phyloP scores from a whole-genome alignment of 1,284 basidiomycete genomes.

The Vanrija pseudolonga region DNA sequence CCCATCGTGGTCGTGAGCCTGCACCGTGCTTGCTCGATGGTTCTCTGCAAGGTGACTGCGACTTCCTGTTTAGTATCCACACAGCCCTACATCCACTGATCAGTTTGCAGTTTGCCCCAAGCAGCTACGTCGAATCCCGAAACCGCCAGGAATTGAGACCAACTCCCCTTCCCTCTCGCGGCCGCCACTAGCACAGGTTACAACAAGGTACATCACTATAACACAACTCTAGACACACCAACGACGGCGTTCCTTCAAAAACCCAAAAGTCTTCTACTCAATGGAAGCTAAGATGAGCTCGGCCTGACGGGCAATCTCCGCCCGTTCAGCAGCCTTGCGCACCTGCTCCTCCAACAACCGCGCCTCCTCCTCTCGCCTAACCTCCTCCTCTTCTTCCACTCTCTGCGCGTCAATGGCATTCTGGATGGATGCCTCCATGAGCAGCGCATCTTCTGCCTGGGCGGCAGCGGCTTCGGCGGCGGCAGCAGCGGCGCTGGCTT shows the following conservation, averaged over 20 bases:
- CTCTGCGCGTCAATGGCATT: conserved; percentile 41
- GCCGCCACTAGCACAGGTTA: not conserved
- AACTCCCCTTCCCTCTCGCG: too few relatives aligned
- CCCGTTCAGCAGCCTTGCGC: conserved; percentile 36
- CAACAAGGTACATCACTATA: not conserved
- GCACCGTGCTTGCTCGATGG: too few relatives aligned
- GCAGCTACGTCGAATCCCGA: too few relatives aligned
- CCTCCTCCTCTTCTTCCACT: conserved; percentile 37
- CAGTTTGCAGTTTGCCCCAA: too few relatives aligned
- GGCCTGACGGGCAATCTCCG: conserved; percentile 38
- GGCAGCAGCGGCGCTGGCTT: conserved; percentile 27
- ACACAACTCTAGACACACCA: not conserved
- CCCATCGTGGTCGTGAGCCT: too few relatives aligned
- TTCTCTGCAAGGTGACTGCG: too few relatives aligned
- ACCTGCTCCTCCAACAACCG: conserved; percentile 34
- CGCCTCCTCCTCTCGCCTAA: conserved; percentile 29
- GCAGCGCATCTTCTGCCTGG: conserved; percentile 36
- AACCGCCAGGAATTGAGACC: too few relatives aligned
- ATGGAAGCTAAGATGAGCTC: conserved; percentile 44
- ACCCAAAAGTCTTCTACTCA: conserved; percentile 2
- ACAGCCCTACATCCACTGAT: too few relatives aligned
- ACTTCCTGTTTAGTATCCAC: too few relatives aligned
- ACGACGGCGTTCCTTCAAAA: not conserved
- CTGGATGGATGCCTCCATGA: conserved; percentile 41
- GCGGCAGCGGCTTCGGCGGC: conserved; percentile 29